Evolutionary conservation across 129 eudicot genomes (phyloP).

Genomic region (Cynara cardunculus): DNA sequence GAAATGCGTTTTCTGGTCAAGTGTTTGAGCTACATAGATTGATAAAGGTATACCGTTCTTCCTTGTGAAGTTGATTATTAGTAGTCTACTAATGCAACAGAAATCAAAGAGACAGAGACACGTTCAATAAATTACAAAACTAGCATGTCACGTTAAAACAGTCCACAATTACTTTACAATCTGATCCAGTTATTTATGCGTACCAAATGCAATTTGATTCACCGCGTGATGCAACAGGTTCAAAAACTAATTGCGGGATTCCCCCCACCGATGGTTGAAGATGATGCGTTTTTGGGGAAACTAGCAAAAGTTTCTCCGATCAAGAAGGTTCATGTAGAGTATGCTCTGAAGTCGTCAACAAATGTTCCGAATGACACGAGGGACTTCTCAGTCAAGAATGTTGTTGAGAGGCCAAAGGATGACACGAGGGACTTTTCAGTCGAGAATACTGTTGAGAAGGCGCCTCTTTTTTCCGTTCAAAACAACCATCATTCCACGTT

Average conservation of each 20-base stretch:
- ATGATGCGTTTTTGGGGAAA: conserved; percentile 38
- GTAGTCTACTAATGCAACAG: not conserved
- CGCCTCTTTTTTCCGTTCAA: conserved; percentile 49
- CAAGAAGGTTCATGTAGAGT: conserved; percentile 51
- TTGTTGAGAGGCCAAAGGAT: not conserved
- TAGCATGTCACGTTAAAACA: not conserved
- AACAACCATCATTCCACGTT: conserved; percentile 31
- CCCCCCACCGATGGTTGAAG: conserved; percentile 71
- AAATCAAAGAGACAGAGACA: no score
- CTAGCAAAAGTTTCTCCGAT: conserved; percentile 43
- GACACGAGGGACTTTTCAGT: conserved; percentile 51
- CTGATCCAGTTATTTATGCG: not conserved
- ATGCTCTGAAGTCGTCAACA: conserved; percentile 33
- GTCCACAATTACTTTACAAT: not conserved
- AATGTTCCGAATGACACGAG: conserved; percentile 27
- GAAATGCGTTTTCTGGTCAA: conserved; percentile 93
- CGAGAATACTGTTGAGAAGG: conserved; percentile 64
- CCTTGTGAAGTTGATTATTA: no score
- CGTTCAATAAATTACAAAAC: not conserved
- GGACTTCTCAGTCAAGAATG: no score
- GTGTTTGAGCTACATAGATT: conserved; percentile 90
- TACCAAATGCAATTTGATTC: not conserved
- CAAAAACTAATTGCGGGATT: conserved; percentile 75
- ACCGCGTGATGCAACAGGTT: conserved; percentile 45
- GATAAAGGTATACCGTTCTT: conserved; percentile 50